Evolutionary conservation across 2,329 filamentous ascomycete genomes (phyloP), one percentile per base, ranked within the genome.

Genomic region (Ophiostoma novo-ulmi): DNA sequence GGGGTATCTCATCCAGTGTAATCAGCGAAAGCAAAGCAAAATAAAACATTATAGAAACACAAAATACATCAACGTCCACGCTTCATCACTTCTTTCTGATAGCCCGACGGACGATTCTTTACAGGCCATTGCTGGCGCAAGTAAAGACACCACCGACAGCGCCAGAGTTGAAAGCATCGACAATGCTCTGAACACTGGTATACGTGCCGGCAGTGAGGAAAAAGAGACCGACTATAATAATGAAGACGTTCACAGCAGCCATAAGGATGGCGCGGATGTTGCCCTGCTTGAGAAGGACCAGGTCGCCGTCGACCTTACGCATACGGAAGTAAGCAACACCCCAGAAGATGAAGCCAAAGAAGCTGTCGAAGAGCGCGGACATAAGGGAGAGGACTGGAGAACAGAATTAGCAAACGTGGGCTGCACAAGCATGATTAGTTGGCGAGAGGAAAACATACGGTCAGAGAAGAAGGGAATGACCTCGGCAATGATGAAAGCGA

Each of bases 321-420:
- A 94, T 92, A 70, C 90, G 86, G 76, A 93, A 86, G 77, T 92
- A 94, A 0, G 91, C 91, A 1, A 92, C 85, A 14, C 90, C 91
- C 91, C 91, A 97, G 83, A 97, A 97, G 77, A 97, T 97, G 83
- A 97, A 97, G 35, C 94, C 94, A 76, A 94, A 94, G 84, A 93
- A 94, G 70, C 91, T 94, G 80, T 97, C 93, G 77, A 97, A 97
- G 1, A 97, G 85, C 4, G 92, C 92, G n/a, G 89, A 91, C 89
- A 93, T 91, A 73, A 93, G 83, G 5, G 88, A 89, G n/a, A 88
- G 80, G 1, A 89, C 84, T 86, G 55, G 13, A 5, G 39, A n/a
- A 1, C 1, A 10, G 13, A 11, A 35, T 69, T 67, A 69, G 61
- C 35, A 26, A 38, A 48, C 17, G 44, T n/a, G 44, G 6, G n/a